A percentile compares a stretch with the other conserved stretches of the same genome.
These are phyloP conservation scores for Nakazawaea ernobii DNA, from an alignment of 805 yeast genomes.

Conservation along the genomic window DNA sequence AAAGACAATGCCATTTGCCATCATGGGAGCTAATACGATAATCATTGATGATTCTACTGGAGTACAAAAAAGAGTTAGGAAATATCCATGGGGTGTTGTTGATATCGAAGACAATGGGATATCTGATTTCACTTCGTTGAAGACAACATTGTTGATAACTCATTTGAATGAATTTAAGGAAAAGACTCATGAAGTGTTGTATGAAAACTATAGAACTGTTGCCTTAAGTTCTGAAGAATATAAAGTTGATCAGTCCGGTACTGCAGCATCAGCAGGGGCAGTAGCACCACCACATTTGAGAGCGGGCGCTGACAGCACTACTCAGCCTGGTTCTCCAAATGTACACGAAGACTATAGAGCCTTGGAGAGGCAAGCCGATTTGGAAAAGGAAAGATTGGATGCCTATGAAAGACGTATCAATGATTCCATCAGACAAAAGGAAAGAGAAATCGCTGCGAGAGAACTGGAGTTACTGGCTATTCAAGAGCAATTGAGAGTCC, in stretches of 20 bases:
- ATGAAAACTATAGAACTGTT: constrained; percentile 86
- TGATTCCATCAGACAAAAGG: constrained; percentile 73
- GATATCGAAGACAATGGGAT: constrained; percentile 56
- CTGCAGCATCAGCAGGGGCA: background rate
- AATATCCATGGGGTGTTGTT: constrained; percentile 66
- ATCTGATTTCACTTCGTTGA: constrained; percentile 75
- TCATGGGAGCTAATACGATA: constrained; percentile 49
- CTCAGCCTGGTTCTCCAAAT: background rate
- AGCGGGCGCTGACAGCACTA: background rate
- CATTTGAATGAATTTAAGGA: constrained; percentile 88
- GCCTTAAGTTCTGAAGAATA: constrained; percentile 37
- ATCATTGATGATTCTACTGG: constrained; percentile 29
- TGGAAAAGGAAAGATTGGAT: constrained; percentile 83
- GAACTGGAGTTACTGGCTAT: constrained; percentile 82
- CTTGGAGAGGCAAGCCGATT: constrained; percentile 84
- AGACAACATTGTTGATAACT: constrained; percentile 74
- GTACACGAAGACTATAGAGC: constrained; percentile 28
- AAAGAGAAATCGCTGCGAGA: constrained; percentile 77
- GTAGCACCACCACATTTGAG: too few species aligned
- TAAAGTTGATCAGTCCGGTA: constrained; percentile 1
- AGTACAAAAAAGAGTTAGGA: constrained; percentile 40
- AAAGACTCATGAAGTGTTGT: constrained; percentile 77
- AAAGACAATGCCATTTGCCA: constrained; percentile 54
- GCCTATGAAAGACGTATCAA: constrained; percentile 88
- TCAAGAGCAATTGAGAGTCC: constrained; percentile 25